phyloP scores from a whole-genome alignment of 768 basidiomycete species.

The Termitomyces sp. region DNA sequence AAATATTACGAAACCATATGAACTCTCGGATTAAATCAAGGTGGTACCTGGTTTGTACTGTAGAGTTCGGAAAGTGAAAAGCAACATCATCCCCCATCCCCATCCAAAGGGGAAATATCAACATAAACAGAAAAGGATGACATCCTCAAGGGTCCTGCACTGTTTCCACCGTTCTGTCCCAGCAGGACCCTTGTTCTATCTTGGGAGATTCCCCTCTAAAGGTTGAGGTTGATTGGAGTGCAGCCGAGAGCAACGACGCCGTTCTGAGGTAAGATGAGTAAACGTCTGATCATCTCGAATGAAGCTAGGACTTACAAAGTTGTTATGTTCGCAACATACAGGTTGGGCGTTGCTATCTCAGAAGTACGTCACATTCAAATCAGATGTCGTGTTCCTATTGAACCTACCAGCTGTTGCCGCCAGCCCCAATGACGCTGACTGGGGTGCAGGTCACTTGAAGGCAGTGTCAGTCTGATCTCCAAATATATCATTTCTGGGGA shows the following conservation, averaged over 20 bases:
- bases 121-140: not conserved
- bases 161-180: not conserved
- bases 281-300: not conserved
- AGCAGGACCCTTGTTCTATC: too few species aligned
- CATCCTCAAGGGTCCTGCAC: not conserved
- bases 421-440: slow-evolving; percentile 5
- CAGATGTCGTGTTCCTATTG: not conserved
- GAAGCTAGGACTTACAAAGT: slow-evolving; percentile 9
- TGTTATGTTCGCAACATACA: slow-evolving; percentile 15
- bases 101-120: not conserved
- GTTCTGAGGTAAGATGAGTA: not conserved
- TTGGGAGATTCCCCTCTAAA: not conserved
- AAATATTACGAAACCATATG: not conserved
- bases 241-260: slow-evolving; percentile 6
- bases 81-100: not conserved
- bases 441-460: slow-evolving; percentile 10
- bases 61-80: not conserved
- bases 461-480: not conserved
- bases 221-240: slow-evolving; percentile 3
- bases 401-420: slow-evolving; percentile 11
- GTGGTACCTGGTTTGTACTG: not conserved
- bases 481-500: not conserved
- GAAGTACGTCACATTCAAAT: not conserved
- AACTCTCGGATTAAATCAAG: not conserved
- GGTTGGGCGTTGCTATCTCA: slow-evolving; percentile 9